Evolutionary conservation across 225 moss, liverwort and hornwort species (phyloP).

Genomic region (Polytrichum formosum): DNA sequence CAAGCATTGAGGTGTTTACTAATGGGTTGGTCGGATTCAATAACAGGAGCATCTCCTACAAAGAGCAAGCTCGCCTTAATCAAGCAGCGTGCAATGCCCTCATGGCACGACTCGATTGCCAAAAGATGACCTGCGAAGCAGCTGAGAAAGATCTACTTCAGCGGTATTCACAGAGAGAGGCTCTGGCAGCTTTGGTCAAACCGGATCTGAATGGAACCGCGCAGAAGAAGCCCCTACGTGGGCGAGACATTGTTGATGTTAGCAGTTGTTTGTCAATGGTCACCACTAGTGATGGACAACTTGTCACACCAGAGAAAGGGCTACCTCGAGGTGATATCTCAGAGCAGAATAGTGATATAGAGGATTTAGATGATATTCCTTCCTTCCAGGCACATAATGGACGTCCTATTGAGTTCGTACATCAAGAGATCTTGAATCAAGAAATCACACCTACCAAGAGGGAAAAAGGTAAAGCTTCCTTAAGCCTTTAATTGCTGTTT

Average conservation of each 20-base stretch:
- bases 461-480: conserved; percentile 35
- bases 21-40: too few species aligned
- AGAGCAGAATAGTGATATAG: conserved; percentile 38
- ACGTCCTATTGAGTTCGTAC: conserved; percentile 18
- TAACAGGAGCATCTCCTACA: conserved; percentile 60
- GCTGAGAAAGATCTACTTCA: conserved; percentile 73
- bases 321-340: conserved; percentile 37
- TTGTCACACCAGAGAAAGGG: conserved; percentile 55
- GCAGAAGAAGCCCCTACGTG: conserved; percentile 29
- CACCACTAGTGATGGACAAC: conserved; percentile 45
- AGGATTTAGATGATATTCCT: conserved; percentile 26
- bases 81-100: conserved; percentile 77
- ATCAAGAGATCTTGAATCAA: conserved; percentile 12
- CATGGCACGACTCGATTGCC: conserved; percentile 67
- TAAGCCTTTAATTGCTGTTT: too few species aligned
- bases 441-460: conserved; percentile 17
- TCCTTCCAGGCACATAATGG: conserved; percentile 30
- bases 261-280: conserved; percentile 57
- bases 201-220: conserved; percentile 22
- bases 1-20: too few species aligned
- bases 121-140: conserved; percentile 63
- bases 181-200: conserved; percentile 42
- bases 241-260: conserved; percentile 57
- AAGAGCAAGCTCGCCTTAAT: conserved; percentile 72
- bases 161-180: conserved; percentile 57